Conservation (phyloP, 2,329 filamentous ascomycete genomes). For the Arthrinium puccinioides region DNA sequence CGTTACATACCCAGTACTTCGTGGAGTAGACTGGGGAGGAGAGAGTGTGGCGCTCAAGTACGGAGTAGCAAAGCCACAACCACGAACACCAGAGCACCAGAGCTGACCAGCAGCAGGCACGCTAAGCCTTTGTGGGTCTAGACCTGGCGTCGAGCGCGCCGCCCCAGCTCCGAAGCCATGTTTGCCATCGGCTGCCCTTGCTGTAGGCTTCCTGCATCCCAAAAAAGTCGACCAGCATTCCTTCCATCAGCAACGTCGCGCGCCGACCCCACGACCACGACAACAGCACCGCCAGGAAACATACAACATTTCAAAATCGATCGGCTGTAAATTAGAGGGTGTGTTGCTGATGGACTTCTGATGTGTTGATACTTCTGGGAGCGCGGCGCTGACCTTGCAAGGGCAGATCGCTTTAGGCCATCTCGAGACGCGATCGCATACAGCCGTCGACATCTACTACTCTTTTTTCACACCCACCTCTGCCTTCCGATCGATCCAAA, state of each 20-base stretch:
- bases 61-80: too few species aligned
- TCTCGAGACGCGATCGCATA: constrained; percentile 1
- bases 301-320: not conserved
- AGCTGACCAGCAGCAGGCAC: too few species aligned
- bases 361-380: not conserved
- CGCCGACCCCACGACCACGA: not conserved
- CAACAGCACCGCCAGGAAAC: constrained; percentile 2
- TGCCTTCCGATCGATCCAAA: not conserved
- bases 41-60: too few species aligned
- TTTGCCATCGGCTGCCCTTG: not conserved
- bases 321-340: not conserved
- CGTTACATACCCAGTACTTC: too few species aligned
- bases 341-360: constrained; percentile 1
- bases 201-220: constrained; percentile 1
- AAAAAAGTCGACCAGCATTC: constrained; percentile 1
- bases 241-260: not conserved
- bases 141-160: too few species aligned
- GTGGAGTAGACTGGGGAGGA: too few species aligned
- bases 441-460: not conserved
- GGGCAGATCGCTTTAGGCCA: constrained; percentile 2
- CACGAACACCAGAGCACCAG: too few species aligned
- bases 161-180: too few species aligned
- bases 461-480: not conserved
- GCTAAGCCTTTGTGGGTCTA: too few species aligned
- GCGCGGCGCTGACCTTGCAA: constrained; percentile 2